Evolutionary conservation across 176 grass and related monocot genomes (phyloP), one percentile per base, ranked within the genome.

Genomic region (Themeda triandra): DNA sequence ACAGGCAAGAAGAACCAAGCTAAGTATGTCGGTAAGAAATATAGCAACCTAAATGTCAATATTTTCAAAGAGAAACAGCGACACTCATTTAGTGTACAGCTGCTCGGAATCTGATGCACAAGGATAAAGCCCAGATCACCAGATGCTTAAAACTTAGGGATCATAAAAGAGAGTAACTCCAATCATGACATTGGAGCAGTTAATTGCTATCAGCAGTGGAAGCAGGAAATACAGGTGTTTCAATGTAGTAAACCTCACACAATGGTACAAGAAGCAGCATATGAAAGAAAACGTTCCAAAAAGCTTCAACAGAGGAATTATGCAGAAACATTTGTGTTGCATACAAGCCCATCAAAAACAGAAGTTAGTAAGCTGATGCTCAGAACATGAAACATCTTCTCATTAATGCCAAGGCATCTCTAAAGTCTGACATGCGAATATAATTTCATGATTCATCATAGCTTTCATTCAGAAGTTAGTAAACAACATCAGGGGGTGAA

Each of bases 321-420:
- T 51, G 10, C 23, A 39, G 9, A 32, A 14, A 60, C 1, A 66
- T 4, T 32, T 12, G 60, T 7, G 0, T 19, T 2, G 14, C 17
- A 46, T 4, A 21, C 24, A 48, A 15, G 21, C 11, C 4, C 64
- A 49, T 49, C 8, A 40, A 39, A 4, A 63, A 41, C 2, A 24
- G 1, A 49, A 62, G 1, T 8, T n/a, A 4, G 0, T 46, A 32
- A 2, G 3, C 6, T 25, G 13, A 6, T 11, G 68, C 75, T 87
- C 75, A 90, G 80, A 48, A 51, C 3, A 90, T 83, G 67, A 83
- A 73, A 46, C 28, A 60, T 90, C 66, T 82, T 86, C 83, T 90
- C 88, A 82, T 90, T 21, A 86, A 90, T 86, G 88, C 79, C 36
- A 69, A 36, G 28, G 67, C 88, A 79, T 74, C 88, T 90, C 84